A percentile compares a stretch with the other conserved stretches of the same genome.
These are phyloP conservation scores for Pseudocercospora fijiensis DNA, from an alignment of 2,329 filamentous ascomycete species.

Conservation along the genomic window DNA sequence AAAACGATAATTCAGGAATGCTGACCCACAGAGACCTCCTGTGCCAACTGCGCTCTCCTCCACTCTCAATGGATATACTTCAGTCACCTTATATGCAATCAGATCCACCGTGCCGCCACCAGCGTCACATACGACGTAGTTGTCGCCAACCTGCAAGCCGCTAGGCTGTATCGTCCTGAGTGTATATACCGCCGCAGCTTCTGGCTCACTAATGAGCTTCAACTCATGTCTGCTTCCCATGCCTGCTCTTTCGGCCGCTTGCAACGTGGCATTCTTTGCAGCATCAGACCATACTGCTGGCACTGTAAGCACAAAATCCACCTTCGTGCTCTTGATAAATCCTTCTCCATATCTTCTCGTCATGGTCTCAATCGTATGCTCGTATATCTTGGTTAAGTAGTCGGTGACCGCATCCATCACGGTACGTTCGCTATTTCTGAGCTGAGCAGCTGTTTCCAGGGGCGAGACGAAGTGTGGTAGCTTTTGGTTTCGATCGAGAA, in stretches of 20 bases:
- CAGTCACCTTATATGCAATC: conserved; percentile 79
- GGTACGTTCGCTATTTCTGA: conserved; percentile 67
- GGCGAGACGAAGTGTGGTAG: conserved; percentile 77
- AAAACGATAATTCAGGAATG: conserved; percentile 77
- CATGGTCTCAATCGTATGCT: conserved; percentile 76
- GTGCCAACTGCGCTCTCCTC: conserved; percentile 79
- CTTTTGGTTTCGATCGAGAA: conserved; percentile 77
- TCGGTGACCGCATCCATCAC: conserved; percentile 72
- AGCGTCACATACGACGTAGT: conserved; percentile 59
- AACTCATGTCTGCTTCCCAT: conserved; percentile 70
- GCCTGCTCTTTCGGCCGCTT: conserved; percentile 74
- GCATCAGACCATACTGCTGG: conserved; percentile 83
- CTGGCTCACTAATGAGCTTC: conserved; percentile 77
- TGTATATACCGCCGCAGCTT: conserved; percentile 77
- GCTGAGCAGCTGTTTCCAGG: conserved; percentile 71
- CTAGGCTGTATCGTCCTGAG: conserved; percentile 77
- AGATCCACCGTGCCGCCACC: conserved; percentile 66
- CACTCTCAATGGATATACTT: conserved; percentile 67
- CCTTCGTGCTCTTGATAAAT: conserved; percentile 72
- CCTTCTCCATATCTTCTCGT: conserved; percentile 72
- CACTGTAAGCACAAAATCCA: conserved; percentile 77
- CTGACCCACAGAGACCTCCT: conserved; percentile 73
- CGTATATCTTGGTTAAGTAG: conserved; percentile 73
- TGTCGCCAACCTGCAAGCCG: conserved; percentile 65
- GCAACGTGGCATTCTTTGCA: conserved; percentile 78